These are phyloP conservation scores for Citeromyces hawaiiensis DNA, from an alignment of 1,139 yeast genomes.

Conservation along the genomic window DNA sequence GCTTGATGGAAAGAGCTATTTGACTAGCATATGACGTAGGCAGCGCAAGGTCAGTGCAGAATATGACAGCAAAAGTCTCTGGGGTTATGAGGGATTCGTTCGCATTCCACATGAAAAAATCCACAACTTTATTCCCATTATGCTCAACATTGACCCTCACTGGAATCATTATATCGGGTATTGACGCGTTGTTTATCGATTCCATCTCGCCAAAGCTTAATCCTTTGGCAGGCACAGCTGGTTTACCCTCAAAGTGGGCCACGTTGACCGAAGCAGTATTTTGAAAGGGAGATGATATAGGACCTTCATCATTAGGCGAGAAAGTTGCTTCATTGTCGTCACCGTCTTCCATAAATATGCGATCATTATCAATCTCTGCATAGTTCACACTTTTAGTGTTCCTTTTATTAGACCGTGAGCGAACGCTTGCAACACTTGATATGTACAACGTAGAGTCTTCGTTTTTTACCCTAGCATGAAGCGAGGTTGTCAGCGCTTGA, in stretches of 20 bases:
- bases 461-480: conserved; percentile 5
- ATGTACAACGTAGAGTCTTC: conserved; percentile 38
- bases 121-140: conserved; percentile 57
- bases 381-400: conserved; percentile 62
- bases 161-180: conserved; percentile 50
- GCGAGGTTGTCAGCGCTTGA: conserved; percentile 7
- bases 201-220: conserved; percentile 12
- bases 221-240: conserved; percentile 21
- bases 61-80: conserved; percentile 64
- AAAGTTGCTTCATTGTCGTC: conserved; percentile 19
- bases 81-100: conserved; percentile 74
- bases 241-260: conserved; percentile 17
- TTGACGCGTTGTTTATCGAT: conserved; percentile 8
- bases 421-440: conserved; percentile 49
- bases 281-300: background rate
- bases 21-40: conserved; percentile 51
- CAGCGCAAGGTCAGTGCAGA: conserved; percentile 75
- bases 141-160: conserved; percentile 65
- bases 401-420: conserved; percentile 55
- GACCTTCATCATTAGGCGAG: conserved; percentile 3
- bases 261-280: conserved; percentile 6
- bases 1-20: conserved; percentile 57
- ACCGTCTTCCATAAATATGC: conserved; percentile 55
- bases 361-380: conserved; percentile 65
- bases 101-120: conserved; percentile 82